A percentile compares a stretch with the other conserved stretches of the same genome.
Conservation (phyloP, 106 monocot species). For the Apostasia ramifera region DNA sequence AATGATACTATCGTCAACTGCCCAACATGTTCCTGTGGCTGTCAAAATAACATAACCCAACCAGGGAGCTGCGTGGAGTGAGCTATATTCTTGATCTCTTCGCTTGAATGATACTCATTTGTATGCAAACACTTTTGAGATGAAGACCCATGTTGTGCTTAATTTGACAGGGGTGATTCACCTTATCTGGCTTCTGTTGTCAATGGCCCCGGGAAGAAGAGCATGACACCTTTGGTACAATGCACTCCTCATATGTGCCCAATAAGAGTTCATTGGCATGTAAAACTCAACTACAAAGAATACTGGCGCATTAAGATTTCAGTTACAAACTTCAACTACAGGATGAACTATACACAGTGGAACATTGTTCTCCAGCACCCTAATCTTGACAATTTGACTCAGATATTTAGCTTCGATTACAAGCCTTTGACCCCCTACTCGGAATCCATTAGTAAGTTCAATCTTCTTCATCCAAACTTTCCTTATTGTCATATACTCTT, state of each 20-base stretch:
- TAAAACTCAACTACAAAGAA: slow-evolving; percentile 58
- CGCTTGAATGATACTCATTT: too few relatives aligned
- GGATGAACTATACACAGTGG: slow-evolving; percentile 72
- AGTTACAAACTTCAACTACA: slow-evolving; percentile 64
- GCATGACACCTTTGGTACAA: slow-evolving; percentile 41
- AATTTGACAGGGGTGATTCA: slow-evolving; percentile 41
- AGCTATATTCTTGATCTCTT: slow-evolving; percentile 6
- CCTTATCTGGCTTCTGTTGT: slow-evolving; percentile 46
- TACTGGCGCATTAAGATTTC: slow-evolving; percentile 64
- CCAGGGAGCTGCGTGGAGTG: slow-evolving; percentile 54
- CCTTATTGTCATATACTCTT: too few relatives aligned
- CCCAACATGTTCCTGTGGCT: slow-evolving; percentile 53
- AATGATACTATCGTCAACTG: slow-evolving; percentile 55
- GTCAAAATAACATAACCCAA: slow-evolving; percentile 42
- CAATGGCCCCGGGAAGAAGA: slow-evolving; percentile 50
- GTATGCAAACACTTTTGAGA: too few relatives aligned
- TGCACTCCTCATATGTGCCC: slow-evolving; percentile 78
- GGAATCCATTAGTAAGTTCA: slow-evolving; percentile 42
- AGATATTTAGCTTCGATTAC: slow-evolving; percentile 58
- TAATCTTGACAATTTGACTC: slow-evolving; percentile 53
- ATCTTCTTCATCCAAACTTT: not conserved
- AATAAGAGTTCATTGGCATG: slow-evolving; percentile 65
- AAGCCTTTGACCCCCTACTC: slow-evolving; percentile 44
- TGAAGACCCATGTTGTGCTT: too few relatives aligned
- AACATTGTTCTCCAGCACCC: slow-evolving; percentile 66